phyloP scores from a whole-genome alignment of 2,329 filamentous ascomycete species.

The Falciphora oryzae region DNA sequence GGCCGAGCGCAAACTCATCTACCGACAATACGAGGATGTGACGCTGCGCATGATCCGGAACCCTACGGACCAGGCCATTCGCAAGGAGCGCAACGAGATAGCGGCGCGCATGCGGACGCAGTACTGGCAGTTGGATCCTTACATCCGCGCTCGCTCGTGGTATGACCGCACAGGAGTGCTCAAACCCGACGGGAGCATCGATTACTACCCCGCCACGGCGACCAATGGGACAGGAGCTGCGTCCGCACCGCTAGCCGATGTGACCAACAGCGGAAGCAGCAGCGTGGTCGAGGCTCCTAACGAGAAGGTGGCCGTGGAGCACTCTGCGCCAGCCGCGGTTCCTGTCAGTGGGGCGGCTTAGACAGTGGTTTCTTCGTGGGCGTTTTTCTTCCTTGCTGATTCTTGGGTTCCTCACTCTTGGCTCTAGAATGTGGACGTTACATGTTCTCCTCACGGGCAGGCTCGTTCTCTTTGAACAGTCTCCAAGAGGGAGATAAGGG shows the following conservation, averaged over 20 bases:
- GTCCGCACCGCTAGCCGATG: neutral
- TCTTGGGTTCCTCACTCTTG: neutral
- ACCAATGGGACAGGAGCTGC: neutral
- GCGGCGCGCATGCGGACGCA: slow-evolving; percentile 60
- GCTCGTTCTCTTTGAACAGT: neutral
- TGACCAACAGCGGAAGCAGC: slow-evolving; percentile 10
- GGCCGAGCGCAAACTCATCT: slow-evolving; percentile 57
- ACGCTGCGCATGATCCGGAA: slow-evolving; percentile 70
- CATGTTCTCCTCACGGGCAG: neutral
- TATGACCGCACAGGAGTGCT: slow-evolving; percentile 81
- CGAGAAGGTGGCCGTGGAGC: slow-evolving; percentile 15
- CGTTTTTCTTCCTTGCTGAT: neutral
- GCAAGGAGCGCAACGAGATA: slow-evolving; percentile 53
- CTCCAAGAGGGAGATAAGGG: neutral
- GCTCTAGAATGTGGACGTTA: neutral
- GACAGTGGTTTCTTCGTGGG: neutral
- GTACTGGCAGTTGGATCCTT: slow-evolving; percentile 90
- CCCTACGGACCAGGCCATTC: slow-evolving; percentile 40
- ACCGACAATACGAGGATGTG: slow-evolving; percentile 65
- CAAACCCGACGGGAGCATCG: slow-evolving; percentile 56
- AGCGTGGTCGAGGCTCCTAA: slow-evolving; percentile 11
- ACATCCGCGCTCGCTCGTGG: slow-evolving; percentile 71
- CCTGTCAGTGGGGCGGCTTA: slow-evolving; percentile 4
- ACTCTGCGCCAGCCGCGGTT: slow-evolving; percentile 10
- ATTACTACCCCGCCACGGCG: slow-evolving; percentile 54